Conservation (phyloP, 805 yeast species). For the Schwanniomyces sp. region DNA sequence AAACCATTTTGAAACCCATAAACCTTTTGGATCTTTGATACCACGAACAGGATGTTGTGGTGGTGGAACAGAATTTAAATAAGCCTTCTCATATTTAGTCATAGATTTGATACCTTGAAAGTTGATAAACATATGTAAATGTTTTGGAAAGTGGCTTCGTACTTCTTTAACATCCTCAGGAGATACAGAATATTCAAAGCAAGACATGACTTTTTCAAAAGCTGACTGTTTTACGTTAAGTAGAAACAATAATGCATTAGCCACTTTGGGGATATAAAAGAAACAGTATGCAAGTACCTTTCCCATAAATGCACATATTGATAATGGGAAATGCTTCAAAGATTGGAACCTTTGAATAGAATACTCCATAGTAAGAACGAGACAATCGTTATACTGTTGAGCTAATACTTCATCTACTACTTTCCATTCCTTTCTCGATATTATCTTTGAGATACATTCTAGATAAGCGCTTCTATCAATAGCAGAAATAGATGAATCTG, state of each 20-base stretch:
- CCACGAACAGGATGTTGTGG: slow-evolving; percentile 47
- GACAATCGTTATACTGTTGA: slow-evolving; percentile 27
- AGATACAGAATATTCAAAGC: slow-evolving; percentile 1
- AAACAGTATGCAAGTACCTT: slow-evolving; percentile 67
- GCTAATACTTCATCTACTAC: slow-evolving; percentile 21
- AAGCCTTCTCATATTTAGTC: slow-evolving; percentile 20
- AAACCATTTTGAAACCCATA: slow-evolving; percentile 65
- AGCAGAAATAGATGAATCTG: slow-evolving; percentile 34
- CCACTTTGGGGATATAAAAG: slow-evolving; percentile 53
- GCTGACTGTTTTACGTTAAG: slow-evolving; percentile 53
- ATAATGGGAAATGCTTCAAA: slow-evolving; percentile 52
- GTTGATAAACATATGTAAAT: slow-evolving; percentile 28
- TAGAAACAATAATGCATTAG: slow-evolving; percentile 56
- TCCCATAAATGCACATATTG: slow-evolving; percentile 65
- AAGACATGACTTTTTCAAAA: slow-evolving; percentile 26
- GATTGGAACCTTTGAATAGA: slow-evolving; percentile 47
- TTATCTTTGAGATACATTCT: slow-evolving; percentile 53
- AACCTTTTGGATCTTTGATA: slow-evolving; percentile 56
- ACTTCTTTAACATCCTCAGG: slow-evolving; percentile 1
- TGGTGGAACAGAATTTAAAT: slow-evolving; percentile 36
- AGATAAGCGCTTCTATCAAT: slow-evolving; percentile 52
- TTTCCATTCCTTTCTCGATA: slow-evolving; percentile 49
- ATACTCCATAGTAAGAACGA: slow-evolving; percentile 55
- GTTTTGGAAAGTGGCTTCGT: slow-evolving; percentile 22
- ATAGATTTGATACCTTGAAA: slow-evolving; percentile 36